Evolutionary conservation across 768 basidiomycete genomes (phyloP), one percentile per base, ranked within the genome.

Genomic region (Leucocoprinus birnbaumii): DNA sequence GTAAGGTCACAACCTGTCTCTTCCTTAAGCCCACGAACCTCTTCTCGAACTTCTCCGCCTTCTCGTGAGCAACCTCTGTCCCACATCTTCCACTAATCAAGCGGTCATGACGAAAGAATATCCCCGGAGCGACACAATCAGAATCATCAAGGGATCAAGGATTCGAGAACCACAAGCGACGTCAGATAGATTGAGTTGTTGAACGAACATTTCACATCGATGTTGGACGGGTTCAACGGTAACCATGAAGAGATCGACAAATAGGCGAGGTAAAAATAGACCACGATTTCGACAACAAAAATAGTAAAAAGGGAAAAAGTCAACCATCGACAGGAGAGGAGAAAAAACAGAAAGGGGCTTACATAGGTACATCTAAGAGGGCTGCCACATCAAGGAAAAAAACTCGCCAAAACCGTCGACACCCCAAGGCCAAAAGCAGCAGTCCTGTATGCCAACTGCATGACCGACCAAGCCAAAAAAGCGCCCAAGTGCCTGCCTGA

Each of bases 11-110:
- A 14, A 22, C 35, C 21, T 53, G 51, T 22, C 51, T 53, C 51
- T 53, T 53, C 27, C 44, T 25, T 16, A 45, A 18, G 7, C 44
- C 41, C 19, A 18, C 22, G 24, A 53, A 53, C 31, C 44, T 41
- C 9, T 22, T 44, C 27, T 53, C 51, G 6, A 53, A 53, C 21
- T 18, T 16, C 18, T 44, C 43, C 8, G 18, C 34, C 24, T 25
- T 60, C 25, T 65, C 63, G 1, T 61, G 58, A 6, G 62, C 59
- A 1, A 63, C 59, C 19, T 59, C 44, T 8, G 65, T 64, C 31
- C 62, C 65, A 46, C 65, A 66, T 38, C 55, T 58, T 38, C 53
- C 41, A 48, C 51, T 24, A 38, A 48, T 13, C 8, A 40, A 13
- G 14, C 18, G 8, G 16, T 41, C 40, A 41, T 3, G n/a, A 52